Base-by-base conservation (phyloP, 2,329 filamentous ascomycete species). In the Fusarium floridanum region DNA sequence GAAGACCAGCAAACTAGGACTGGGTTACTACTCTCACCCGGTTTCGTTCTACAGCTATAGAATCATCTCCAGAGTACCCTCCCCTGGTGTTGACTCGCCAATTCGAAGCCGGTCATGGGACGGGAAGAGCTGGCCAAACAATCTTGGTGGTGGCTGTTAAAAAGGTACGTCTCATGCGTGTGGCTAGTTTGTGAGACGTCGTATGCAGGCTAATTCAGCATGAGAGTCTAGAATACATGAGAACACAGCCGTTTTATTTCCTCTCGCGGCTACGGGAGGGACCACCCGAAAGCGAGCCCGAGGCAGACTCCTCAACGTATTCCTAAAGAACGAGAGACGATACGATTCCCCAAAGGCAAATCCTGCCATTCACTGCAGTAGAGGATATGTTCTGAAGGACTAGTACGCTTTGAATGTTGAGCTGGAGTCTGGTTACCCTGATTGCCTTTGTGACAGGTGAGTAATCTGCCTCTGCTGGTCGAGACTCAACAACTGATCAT, bases 1-100 rank as follows among this genome's bases (percentile, higher is more conserved):
- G 17, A 32, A 5, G 10, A 1, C 10, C 10, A 14, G 10, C 2
- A n/a, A 7, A 1, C 27, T 3, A 5, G 2, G 27, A 3, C 27
- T 1, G 3, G 27, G 17, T 0, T 12, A 2, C 6, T 14, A 20
- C n/a, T 12, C 3, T 20, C 16, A 22, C 24, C 24, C 24, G 24
- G 24, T 24, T 24, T 24, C 24, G 24, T 24, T 24, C 24, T 24
- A 24, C 24, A 24, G 24, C 4, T 24, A 24, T 24, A 24, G 24
- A 24, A 24, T 24, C 24, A 24, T 24, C 24, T 24, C 24, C 24
- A 24, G 24, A 24, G 24, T 24, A 24, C 24, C 24, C 24, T 24
- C 24, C 24, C 24, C 9, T 29, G 10, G 14, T 10, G 24, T 16
- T 6, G 22, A 11, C 48, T 53, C 17, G 17, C 10, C 16, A 14